Percentiles rank a stretch among this genome's conserved stretches.
phyloP scores from a whole-genome alignment of 495 filamentous ascomycete genomes.

The Neurospora pannonica region DNA sequence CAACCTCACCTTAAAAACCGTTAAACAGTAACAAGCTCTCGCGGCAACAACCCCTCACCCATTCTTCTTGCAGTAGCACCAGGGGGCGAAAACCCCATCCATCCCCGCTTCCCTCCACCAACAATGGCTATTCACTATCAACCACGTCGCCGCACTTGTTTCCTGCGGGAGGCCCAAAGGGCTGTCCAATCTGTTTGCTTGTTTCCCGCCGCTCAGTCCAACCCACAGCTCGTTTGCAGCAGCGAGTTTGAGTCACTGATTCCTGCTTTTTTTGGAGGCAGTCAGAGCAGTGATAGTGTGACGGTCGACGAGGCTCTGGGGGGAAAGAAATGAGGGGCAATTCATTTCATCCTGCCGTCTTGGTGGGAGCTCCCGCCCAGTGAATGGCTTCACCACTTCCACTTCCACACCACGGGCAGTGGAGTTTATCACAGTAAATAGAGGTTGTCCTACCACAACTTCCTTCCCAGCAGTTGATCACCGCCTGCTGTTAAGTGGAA shows the following conservation, averaged over 20 bases:
- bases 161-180: neutral
- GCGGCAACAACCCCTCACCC: neutral
- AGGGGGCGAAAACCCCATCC: neutral
- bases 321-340: neutral
- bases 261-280: neutral
- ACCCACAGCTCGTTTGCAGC: neutral
- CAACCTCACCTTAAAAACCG: neutral
- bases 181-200: neutral
- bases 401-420: neutral
- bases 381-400: neutral
- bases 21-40: neutral
- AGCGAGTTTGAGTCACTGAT: neutral
- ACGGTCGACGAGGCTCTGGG: neutral
- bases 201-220: neutral
- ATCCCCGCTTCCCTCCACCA: neutral
- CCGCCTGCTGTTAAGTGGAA: neutral
- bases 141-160: neutral
- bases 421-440: neutral
- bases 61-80: neutral
- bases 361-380: neutral
- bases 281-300: neutral
- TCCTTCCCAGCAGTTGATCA: neutral
- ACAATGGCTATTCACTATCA: neutral
- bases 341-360: neutral
- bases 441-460: neutral